Percentiles rank a stretch among this genome's conserved stretches.
Conservation (phyloP, 177 flowering plant species). For the Vitis hybrid region DNA sequence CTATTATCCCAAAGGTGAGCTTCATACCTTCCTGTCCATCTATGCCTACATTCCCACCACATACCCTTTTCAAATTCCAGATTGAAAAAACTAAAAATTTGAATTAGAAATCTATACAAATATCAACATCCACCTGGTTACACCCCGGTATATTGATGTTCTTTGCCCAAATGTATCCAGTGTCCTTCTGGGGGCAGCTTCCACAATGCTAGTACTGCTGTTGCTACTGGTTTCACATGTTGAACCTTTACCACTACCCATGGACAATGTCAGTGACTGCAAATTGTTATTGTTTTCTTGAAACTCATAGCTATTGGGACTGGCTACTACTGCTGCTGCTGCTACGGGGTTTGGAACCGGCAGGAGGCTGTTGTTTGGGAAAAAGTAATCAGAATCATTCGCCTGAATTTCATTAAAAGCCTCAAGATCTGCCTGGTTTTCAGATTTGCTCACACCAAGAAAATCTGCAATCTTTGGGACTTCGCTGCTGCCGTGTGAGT, state of each 20-base stretch:
- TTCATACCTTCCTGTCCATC: slow-evolving; percentile 95
- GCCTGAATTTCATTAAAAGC: slow-evolving; percentile 47
- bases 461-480: slow-evolving; percentile 85
- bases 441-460: slow-evolving; percentile 68
- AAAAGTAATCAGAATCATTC: slow-evolving; percentile 45
- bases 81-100: neutral
- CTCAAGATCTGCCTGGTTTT: slow-evolving; percentile 48
- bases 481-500: slow-evolving; percentile 38
- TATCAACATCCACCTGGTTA: slow-evolving; percentile 56
- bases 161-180: slow-evolving; percentile 90
- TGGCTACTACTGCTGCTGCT: slow-evolving; percentile 5
- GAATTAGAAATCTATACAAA: neutral
- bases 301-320: slow-evolving; percentile 26
- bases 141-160: slow-evolving; percentile 93
- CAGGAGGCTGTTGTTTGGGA: slow-evolving; percentile 33
- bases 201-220: slow-evolving; percentile 32
- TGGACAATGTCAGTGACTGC: slow-evolving; percentile 77
- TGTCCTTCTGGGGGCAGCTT: slow-evolving; percentile 58
- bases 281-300: slow-evolving; percentile 51
- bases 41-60: slow-evolving; percentile 50
- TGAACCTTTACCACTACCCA: slow-evolving; percentile 66
- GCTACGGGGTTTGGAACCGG: slow-evolving; percentile 29
- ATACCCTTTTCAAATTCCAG: neutral
- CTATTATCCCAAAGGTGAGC: slow-evolving; percentile 97
- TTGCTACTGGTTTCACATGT: slow-evolving; percentile 36